Base-by-base conservation (phyloP, 495 filamentous ascomycete genomes). In the Aspergillus egyptiacus region DNA sequence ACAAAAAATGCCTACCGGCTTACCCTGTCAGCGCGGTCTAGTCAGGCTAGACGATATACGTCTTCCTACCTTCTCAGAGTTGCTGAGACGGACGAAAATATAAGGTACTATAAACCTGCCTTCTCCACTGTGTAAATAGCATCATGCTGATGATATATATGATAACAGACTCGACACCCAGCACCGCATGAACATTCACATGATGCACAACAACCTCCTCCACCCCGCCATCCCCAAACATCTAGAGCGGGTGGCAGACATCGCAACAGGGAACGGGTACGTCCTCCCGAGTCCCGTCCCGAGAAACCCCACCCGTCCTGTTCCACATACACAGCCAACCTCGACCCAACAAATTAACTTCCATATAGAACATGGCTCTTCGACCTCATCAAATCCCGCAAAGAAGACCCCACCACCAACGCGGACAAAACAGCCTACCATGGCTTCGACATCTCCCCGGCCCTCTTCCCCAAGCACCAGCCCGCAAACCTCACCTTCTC, bases 251-350 rank as follows among this genome's bases (percentile, higher is more conserved):
- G 33, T 51, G n/a, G 48, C 48, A n/a, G 48, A 51, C 14, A 38
- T 51, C 9, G 48, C 39, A 1, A 51, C 48, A 13, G 48, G 48
- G 14, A 51, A 44, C 18, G 48, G 31, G 48, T 51, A 36, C 15
- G 3, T 19, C 1, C 39, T 17, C 14, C 14, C 15, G n/a, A n/a
- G n/a, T n/a, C n/a, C n/a, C n/a, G n/a, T n/a, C n/a, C n/a, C n/a
- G n/a, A n/a, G n/a, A n/a, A n/a, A n/a, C 24, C 7, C n/a, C 39
- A 11, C 3, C 15, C 5, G n/a, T 15, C 25, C 14, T 2, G 1
- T 2, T 25, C 31, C 13, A 15, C 14, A 36, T 17, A 36, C 2
- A 2, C 11, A 36, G 15, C n/a, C n/a, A 2, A 18, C 13, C 20
- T 18, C 25, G 13, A 27, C 27, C 25, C 15, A 43, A 13, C 8